Evolutionary conservation across 495 filamentous ascomycete species (phyloP).

Genomic region (Lindgomyces ingoldianus): DNA sequence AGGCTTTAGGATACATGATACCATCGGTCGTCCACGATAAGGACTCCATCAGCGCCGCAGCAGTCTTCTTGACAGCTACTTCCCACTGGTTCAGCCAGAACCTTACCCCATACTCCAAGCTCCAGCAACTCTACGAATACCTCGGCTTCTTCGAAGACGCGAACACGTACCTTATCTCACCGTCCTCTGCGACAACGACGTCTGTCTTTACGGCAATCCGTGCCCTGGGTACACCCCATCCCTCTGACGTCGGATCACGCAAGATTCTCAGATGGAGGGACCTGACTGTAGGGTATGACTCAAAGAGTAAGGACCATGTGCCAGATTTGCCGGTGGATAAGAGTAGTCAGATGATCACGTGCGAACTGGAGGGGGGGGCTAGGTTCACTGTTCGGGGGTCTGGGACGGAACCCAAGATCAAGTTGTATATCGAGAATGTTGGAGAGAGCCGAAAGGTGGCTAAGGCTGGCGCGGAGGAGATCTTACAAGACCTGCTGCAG

Average conservation of each 20-base stretch:
- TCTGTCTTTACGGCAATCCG: conserved; percentile 60
- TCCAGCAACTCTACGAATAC: conserved; percentile 61
- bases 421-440: conserved; percentile 47
- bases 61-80: conserved; percentile 61
- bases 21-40: conserved; percentile 66
- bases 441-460: conserved; percentile 47
- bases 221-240: conserved; percentile 48
- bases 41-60: conserved; percentile 68
- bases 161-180: conserved; percentile 69
- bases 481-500: conserved; percentile 53
- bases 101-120: conserved; percentile 59
- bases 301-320: conserved; percentile 53
- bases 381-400: conserved; percentile 68
- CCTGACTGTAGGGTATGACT: conserved; percentile 67
- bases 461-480: conserved; percentile 55
- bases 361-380: conserved; percentile 62
- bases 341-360: conserved; percentile 70
- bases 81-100: conserved; percentile 56
- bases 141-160: conserved; percentile 67
- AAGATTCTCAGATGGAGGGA: conserved; percentile 66
- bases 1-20: conserved; percentile 78
- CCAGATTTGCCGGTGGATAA: conserved; percentile 62
- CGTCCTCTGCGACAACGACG: conserved; percentile 54
- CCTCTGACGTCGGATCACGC: conserved; percentile 51
- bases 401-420: conserved; percentile 66